phyloP scores from a whole-genome alignment of 2,329 filamentous ascomycete genomes.

The Alternaria rosae region DNA sequence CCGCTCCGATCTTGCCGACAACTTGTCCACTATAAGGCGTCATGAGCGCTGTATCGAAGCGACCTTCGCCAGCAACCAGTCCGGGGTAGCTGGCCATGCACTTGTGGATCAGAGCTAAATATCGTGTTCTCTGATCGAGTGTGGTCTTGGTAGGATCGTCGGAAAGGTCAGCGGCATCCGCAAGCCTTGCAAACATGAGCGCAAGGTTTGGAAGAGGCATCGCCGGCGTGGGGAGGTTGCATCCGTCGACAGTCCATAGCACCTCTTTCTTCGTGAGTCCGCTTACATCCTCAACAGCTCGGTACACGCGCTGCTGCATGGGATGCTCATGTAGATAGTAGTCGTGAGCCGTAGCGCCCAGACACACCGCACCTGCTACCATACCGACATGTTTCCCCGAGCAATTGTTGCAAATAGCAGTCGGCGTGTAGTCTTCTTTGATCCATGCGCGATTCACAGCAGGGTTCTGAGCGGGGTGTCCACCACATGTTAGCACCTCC shows the following conservation, averaged over 20 bases:
- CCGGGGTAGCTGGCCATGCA: conserved; percentile 55
- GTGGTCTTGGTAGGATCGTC: not conserved
- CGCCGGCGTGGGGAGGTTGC: not conserved
- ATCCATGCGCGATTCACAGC: conserved; percentile 52
- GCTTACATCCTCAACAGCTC: conserved; percentile 38
- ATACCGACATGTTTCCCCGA: conserved; percentile 60
- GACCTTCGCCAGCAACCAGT: conserved; percentile 54
- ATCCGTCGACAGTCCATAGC: conserved; percentile 3
- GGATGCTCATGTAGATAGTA: not conserved
- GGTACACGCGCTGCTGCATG: conserved; percentile 49
- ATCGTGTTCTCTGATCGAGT: not conserved
- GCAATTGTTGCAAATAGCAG: conserved; percentile 55
- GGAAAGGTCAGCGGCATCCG: not conserved
- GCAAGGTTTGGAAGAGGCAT: not conserved
- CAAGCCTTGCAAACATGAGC: conserved; percentile 1
- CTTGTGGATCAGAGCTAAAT: not conserved
- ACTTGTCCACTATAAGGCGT: conserved; percentile 45
- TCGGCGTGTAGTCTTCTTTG: conserved; percentile 48
- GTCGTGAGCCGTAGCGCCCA: conserved; percentile 36
- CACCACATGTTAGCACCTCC: not conserved
- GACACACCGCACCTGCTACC: conserved; percentile 52
- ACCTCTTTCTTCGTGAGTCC: not conserved
- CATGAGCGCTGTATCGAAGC: conserved; percentile 60
- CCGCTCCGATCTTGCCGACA: conserved; percentile 59
- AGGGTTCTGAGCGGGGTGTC: not conserved